These are phyloP conservation scores for Chlorella sp. DNA, from an alignment of 139 green algal genomes.

Conservation along the genomic window DNA sequence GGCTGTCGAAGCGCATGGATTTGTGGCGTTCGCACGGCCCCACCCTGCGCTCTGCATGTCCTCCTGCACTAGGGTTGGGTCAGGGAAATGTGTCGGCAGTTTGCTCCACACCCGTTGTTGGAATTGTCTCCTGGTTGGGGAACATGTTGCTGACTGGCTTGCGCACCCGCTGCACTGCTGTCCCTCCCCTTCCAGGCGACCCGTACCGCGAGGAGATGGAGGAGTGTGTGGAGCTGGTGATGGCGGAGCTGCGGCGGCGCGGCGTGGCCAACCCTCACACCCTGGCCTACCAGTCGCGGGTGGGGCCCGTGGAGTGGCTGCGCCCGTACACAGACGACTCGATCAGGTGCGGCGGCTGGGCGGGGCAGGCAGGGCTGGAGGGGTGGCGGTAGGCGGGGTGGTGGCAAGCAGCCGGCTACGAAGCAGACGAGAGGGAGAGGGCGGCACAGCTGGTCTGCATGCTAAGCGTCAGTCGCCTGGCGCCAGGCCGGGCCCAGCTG, in stretches of 20 bases:
- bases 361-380: not conserved
- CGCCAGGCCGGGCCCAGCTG: too few species aligned
- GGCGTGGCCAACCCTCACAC: conserved; percentile 89
- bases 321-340: conserved; percentile 97
- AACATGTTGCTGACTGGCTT: too few species aligned
- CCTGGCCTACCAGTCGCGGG: conserved; percentile 96
- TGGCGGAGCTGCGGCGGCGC: conserved; percentile 78
- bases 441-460: not conserved
- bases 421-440: not conserved
- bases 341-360: conserved; percentile 70
- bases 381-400: not conserved
- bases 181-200: conserved; percentile 66
- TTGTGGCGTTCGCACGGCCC: too few species aligned
- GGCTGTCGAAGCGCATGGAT: too few species aligned
- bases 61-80: too few species aligned
- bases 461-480: too few species aligned
- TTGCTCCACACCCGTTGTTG: too few species aligned
- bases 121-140: too few species aligned
- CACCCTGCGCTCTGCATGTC: too few species aligned
- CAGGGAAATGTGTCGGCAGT: too few species aligned
- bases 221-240: conserved; percentile 96
- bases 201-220: conserved; percentile 99
- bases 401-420: not conserved
- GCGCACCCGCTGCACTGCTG: too few species aligned
- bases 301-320: conserved; percentile 98